Evolutionary conservation across 2,329 filamentous ascomycete genomes (phyloP).

Genomic region (Colletotrichum ledebouriae): DNA sequence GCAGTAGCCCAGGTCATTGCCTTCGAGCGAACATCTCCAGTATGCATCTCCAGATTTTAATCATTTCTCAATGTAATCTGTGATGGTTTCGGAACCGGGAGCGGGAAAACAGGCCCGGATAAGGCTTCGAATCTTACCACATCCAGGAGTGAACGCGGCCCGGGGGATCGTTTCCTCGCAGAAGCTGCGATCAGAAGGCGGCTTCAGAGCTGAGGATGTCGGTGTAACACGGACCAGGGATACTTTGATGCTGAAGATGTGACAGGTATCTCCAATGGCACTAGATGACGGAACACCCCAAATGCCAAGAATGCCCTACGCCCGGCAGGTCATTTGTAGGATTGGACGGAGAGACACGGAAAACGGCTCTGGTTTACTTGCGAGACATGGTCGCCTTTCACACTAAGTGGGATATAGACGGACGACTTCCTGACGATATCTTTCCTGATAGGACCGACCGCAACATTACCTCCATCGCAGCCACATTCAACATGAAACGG

Average conservation of each 20-base stretch:
- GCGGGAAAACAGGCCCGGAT: not conserved
- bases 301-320: not conserved
- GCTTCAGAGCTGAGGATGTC: not conserved
- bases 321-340: constrained; percentile 4
- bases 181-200: not conserved
- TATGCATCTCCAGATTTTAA: no score
- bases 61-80: not conserved
- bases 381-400: no score
- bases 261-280: not conserved
- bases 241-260: not conserved
- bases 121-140: no score
- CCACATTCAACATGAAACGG: constrained; percentile 1
- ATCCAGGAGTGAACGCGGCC: no score
- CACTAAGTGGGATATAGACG: no score
- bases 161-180: not conserved
- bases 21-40: no score
- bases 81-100: not conserved
- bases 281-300: not conserved
- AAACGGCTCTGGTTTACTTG: no score
- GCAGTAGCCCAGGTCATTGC: no score
- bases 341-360: not conserved
- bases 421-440: no score
- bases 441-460: not conserved
- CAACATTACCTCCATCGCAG: not conserved
- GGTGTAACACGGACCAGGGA: not conserved